Evolutionary conservation across 768 basidiomycete genomes (phyloP).

Genomic region (Crassisporium funariophilum): DNA sequence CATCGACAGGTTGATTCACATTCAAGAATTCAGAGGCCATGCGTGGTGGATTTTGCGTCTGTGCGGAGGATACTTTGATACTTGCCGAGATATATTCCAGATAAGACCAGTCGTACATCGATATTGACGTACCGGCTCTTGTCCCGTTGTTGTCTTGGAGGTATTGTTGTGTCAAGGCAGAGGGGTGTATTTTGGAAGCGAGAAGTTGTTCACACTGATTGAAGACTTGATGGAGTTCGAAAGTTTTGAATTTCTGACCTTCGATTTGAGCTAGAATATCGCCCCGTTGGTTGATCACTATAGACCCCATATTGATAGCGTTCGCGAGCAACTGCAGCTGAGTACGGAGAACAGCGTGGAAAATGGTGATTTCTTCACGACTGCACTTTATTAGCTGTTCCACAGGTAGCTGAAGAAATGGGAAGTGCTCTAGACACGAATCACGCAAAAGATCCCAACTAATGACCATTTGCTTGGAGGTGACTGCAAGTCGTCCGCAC

Average conservation of each 20-base stretch:
- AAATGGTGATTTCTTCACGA: slow-evolving; percentile 72
- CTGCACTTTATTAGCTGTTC: slow-evolving; percentile 49
- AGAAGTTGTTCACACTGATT: slow-evolving; percentile 55
- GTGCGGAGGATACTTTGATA: slow-evolving; percentile 49
- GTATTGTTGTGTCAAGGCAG: slow-evolving; percentile 53
- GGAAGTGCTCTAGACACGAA: slow-evolving; percentile 60
- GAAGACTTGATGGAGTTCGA: slow-evolving; percentile 62
- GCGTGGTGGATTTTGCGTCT: slow-evolving; percentile 17
- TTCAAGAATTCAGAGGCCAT: slow-evolving; percentile 49
- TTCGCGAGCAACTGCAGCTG: slow-evolving; percentile 69
- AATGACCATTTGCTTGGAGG: slow-evolving; percentile 53
- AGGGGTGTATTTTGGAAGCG: slow-evolving; percentile 41
- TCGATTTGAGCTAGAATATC: slow-evolving; percentile 27
- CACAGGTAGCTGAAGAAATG: slow-evolving; percentile 42
- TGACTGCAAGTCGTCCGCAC: slow-evolving; percentile 42
- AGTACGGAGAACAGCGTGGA: slow-evolving; percentile 59
- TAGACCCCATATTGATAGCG: slow-evolving; percentile 66
- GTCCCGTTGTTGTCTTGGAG: slow-evolving; percentile 47
- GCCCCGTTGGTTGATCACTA: slow-evolving; percentile 49
- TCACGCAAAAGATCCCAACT: slow-evolving; percentile 51
- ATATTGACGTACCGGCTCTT: slow-evolving; percentile 42
- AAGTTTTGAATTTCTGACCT: slow-evolving; percentile 45
- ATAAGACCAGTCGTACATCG: slow-evolving; percentile 71
- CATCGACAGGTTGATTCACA: slow-evolving; percentile 33
- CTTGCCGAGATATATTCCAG: slow-evolving; percentile 63